A percentile compares a stretch with the other conserved stretches of the same genome.
Conservation (phyloP, 441 rosid genomes). For the Hura crepitans region DNA sequence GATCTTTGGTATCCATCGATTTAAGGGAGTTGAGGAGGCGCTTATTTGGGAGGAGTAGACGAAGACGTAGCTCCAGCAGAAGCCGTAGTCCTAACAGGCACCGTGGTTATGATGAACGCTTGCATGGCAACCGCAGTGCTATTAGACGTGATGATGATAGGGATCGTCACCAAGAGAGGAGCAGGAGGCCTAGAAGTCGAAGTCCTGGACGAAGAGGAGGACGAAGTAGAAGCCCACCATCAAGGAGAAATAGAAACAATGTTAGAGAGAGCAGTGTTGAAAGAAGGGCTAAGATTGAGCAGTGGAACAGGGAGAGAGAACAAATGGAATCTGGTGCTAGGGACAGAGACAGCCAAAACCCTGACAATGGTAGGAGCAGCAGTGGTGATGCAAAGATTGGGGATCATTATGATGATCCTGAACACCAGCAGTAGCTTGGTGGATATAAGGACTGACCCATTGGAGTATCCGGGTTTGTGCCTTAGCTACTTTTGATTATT, state of each 20-base stretch:
- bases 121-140: constrained; percentile 32
- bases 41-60: constrained; percentile 44
- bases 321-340: constrained; percentile 27
- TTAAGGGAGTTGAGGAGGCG: constrained; percentile 51
- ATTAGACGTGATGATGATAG: constrained; percentile 43
- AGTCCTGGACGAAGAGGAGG: constrained; percentile 47
- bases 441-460: constrained; percentile 4
- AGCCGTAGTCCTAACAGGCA: constrained; percentile 46
- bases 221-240: constrained; percentile 45
- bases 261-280: constrained; percentile 54
- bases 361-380: constrained; percentile 19
- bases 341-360: constrained; percentile 21
- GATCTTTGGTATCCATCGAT: background rate
- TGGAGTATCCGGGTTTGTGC: constrained; percentile 27
- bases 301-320: constrained; percentile 60
- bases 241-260: constrained; percentile 43
- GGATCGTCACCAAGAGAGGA: constrained; percentile 38
- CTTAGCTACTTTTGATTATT: constrained; percentile 10
- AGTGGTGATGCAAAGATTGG: constrained; percentile 26
- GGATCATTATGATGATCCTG: constrained; percentile 28
- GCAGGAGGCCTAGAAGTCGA: constrained; percentile 48
- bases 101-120: constrained; percentile 33
- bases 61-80: constrained; percentile 49
- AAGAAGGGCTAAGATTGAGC: constrained; percentile 57
- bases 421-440: constrained; percentile 23